A percentile compares a stretch with the other conserved stretches of the same genome.
Evolutionary conservation across 495 filamentous ascomycete species (phyloP).

Genomic region (Amorphotheca resinae): DNA sequence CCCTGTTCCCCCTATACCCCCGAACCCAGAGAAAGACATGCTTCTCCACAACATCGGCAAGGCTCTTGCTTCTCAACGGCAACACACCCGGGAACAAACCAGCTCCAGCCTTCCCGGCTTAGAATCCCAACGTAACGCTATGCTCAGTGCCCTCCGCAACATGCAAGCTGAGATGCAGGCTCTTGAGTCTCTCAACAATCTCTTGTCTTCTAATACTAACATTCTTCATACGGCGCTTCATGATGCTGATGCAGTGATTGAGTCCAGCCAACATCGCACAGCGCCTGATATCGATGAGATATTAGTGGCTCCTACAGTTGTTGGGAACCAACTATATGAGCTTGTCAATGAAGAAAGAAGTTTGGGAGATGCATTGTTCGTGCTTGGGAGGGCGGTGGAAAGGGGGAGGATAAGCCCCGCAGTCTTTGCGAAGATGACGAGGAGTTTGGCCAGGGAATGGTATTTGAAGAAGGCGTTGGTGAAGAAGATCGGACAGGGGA

Average conservation of each 20-base stretch:
- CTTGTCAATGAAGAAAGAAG: slow-evolving; percentile 76
- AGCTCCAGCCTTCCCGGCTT: slow-evolving; percentile 60
- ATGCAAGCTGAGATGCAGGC: slow-evolving; percentile 61
- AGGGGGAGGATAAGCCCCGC: slow-evolving; percentile 66
- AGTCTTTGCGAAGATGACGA: slow-evolving; percentile 73
- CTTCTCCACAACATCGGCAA: slow-evolving; percentile 66
- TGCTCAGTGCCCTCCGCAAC: slow-evolving; percentile 49
- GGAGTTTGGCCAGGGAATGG: slow-evolving; percentile 74
- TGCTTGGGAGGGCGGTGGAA: slow-evolving; percentile 72
- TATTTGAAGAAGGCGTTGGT: slow-evolving; percentile 82
- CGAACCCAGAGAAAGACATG: slow-evolving; percentile 91
- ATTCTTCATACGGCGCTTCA: slow-evolving; percentile 65
- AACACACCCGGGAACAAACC: slow-evolving; percentile 50
- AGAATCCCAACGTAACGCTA: slow-evolving; percentile 63
- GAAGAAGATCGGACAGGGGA: slow-evolving; percentile 75
- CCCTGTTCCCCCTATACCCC: slow-evolving; percentile 75
- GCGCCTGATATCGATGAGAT: slow-evolving; percentile 65
- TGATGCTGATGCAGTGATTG: slow-evolving; percentile 69
- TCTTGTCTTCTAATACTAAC: slow-evolving; percentile 62
- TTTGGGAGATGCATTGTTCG: slow-evolving; percentile 72
- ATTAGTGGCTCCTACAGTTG: slow-evolving; percentile 85
- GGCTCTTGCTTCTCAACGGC: slow-evolving; percentile 52
- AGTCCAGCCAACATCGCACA: slow-evolving; percentile 36
- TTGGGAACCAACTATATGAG: slow-evolving; percentile 83
- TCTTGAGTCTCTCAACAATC: slow-evolving; percentile 51